Percentiles rank a stretch among this genome's conserved stretches.
Conservation (phyloP, 2,329 filamentous ascomycete species). For the Fusarium globosum region DNA sequence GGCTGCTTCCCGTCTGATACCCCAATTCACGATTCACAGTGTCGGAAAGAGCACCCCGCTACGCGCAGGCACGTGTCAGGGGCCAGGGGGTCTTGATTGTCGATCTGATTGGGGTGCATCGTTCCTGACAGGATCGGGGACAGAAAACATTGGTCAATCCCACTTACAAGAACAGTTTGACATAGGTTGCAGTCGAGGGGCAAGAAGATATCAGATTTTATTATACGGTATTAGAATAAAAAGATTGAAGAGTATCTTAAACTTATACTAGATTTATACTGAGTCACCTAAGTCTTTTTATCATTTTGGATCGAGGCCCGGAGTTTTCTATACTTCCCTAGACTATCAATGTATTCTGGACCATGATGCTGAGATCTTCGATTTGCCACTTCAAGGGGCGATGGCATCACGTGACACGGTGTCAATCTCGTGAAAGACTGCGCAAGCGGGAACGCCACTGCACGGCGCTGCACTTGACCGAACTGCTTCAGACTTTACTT, state of each 20-base stretch:
- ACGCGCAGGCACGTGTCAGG: slow-evolving; percentile 50
- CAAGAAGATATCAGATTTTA: background rate
- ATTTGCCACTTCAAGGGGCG: slow-evolving; percentile 3
- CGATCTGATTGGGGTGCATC: slow-evolving; percentile 34
- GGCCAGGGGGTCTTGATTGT: slow-evolving; percentile 17
- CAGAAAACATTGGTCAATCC: background rate
- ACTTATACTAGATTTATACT: background rate
- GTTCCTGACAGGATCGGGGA: slow-evolving; percentile 9
- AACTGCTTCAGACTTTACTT: slow-evolving; percentile 14
- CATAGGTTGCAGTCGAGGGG: background rate
- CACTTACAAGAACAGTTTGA: background rate
- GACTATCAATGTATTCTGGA: background rate
- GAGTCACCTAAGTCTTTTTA: background rate
- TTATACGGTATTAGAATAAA: too few relatives aligned
- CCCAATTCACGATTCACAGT: slow-evolving; percentile 48
- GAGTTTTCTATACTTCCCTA: background rate
- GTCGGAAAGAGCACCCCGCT: slow-evolving; percentile 41
- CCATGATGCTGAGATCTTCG: background rate
- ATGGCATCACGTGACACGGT: slow-evolving; percentile 50
- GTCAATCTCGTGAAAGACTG: slow-evolving; percentile 41
- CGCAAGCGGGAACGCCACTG: slow-evolving; percentile 37
- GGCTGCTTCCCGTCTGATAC: slow-evolving; percentile 16
- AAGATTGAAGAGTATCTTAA: background rate
- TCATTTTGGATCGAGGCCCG: background rate
- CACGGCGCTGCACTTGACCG: slow-evolving; percentile 28